A percentile compares a stretch with the other conserved stretches of the same genome.
These are phyloP conservation scores for Pleoardoris graminearum DNA, from an alignment of 2,329 filamentous ascomycete genomes.

Conservation along the genomic window DNA sequence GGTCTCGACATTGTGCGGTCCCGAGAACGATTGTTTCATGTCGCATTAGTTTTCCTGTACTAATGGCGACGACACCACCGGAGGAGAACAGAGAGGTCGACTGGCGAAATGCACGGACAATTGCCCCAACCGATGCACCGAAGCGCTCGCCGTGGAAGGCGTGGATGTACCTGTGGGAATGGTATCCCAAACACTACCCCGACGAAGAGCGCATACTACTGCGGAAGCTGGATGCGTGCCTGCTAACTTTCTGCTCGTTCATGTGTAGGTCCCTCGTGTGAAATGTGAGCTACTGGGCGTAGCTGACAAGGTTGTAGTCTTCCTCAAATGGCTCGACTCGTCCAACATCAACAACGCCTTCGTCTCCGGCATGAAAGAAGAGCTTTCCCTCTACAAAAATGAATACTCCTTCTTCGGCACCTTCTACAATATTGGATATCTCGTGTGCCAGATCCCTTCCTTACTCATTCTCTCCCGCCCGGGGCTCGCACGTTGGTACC, in stretches of 20 bases:
- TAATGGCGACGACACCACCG: slow-evolving; percentile 15
- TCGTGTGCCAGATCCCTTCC: slow-evolving; percentile 46
- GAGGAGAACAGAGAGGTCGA: slow-evolving; percentile 26
- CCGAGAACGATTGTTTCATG: neutral
- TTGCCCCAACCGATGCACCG: slow-evolving; percentile 40
- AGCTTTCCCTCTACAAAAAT: slow-evolving; percentile 53
- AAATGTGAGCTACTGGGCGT: neutral
- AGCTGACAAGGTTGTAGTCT: slow-evolving; percentile 28
- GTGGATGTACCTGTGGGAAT: slow-evolving; percentile 46
- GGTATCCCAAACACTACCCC: slow-evolving; percentile 44
- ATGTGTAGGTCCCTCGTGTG: slow-evolving; percentile 36
- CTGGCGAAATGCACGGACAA: slow-evolving; percentile 28
- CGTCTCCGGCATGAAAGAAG: slow-evolving; percentile 43
- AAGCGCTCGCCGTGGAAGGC: slow-evolving; percentile 45
- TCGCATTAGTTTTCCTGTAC: neutral
- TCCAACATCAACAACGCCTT: slow-evolving; percentile 52
- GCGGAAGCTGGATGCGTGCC: slow-evolving; percentile 43
- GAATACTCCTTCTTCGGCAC: slow-evolving; percentile 58
- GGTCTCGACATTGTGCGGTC: slow-evolving; percentile 10
- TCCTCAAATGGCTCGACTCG: slow-evolving; percentile 45
- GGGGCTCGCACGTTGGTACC: slow-evolving; percentile 40
- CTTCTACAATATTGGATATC: slow-evolving; percentile 49
- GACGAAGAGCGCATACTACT: slow-evolving; percentile 39
- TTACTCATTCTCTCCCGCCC: slow-evolving; percentile 46
- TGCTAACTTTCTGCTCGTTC: slow-evolving; percentile 43